Evolutionary conservation across 305 asterid species (phyloP), one percentile per base, ranked within the genome.

Genomic region (Solanum chacoense): DNA sequence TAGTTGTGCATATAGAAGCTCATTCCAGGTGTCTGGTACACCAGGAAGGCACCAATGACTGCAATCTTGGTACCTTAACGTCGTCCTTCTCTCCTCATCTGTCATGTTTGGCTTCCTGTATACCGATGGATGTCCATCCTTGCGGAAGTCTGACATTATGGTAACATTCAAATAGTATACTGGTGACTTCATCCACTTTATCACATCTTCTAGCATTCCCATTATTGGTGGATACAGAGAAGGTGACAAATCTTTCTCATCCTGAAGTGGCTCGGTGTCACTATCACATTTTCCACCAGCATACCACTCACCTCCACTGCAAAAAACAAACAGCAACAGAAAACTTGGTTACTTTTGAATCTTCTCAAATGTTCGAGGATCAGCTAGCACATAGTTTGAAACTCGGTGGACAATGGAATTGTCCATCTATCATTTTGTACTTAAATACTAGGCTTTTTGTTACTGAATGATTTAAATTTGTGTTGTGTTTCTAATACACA

Each of bases 21-120:
- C 98, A 67, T 95, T 95, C 98, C 98, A 95, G 1, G 94, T 73
- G 91, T 95, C 98, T 1, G 98, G 98, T 81, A 95, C 95, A 3
- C 98, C 98, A 0, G 98, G 98, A 14, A 95, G 95, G 88, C 98
- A 95, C 98, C 98, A 95, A 63, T 95, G 98, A 88, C 98, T 95
- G 88, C 98, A 95, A 72, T 95, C 97, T 81, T 95, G 98, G 31
- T 91, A 87, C 28, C 81, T 90, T 89, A 92, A 36, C 0, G 92
- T 93, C 45, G 93, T 89, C 89, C 63, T 88, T 80, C 85, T 93
- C 89, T 93, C 97, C 34, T 86, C 90, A 0, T 92, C 91, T 4
- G 95, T 87, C 59, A 83, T 37, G 28, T 90, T 91, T 76, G 42
- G 93, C 28, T 80, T 91, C 73, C 98, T 78, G 73, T 94, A 94